A percentile compares a stretch with the other conserved stretches of the same genome.
phyloP scores from a whole-genome alignment of 768 basidiomycete genomes.

The Naganishia randhawae region DNA sequence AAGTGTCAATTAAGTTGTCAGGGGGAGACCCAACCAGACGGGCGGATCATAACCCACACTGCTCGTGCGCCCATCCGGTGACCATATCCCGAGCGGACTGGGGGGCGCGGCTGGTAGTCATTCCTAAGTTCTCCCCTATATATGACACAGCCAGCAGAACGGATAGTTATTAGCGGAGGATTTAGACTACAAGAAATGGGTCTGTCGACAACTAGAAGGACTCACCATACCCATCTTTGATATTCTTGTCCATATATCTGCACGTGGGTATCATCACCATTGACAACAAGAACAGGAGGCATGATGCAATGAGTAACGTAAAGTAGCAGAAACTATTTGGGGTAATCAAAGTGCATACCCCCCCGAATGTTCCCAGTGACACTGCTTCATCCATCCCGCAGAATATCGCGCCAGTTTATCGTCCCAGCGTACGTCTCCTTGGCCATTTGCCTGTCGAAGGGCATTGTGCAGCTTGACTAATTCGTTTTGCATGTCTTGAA shows the following conservation, averaged over 20 bases:
- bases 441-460: background rate
- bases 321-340: background rate
- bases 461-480: background rate
- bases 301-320: background rate
- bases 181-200: too few relatives aligned
- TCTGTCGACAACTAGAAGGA: background rate
- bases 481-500: background rate
- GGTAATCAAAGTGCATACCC: background rate
- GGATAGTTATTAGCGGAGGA: too few relatives aligned
- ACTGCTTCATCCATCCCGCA: constrained; percentile 2
- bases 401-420: background rate
- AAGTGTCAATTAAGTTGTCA: too few relatives aligned
- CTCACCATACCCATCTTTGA: constrained; percentile 6
- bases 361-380: background rate
- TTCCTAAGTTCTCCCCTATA: constrained; percentile 1
- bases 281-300: background rate
- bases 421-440: background rate
- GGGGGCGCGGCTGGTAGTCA: background rate
- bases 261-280: background rate
- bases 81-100: background rate
- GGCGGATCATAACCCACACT: background rate
- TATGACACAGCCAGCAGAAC: background rate
- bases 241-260: background rate
- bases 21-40: background rate
- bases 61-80: background rate